Evolutionary conservation across 2,329 filamentous ascomycete genomes (phyloP), one percentile per base, ranked within the genome.

Genomic region (Tolypocladium album): DNA sequence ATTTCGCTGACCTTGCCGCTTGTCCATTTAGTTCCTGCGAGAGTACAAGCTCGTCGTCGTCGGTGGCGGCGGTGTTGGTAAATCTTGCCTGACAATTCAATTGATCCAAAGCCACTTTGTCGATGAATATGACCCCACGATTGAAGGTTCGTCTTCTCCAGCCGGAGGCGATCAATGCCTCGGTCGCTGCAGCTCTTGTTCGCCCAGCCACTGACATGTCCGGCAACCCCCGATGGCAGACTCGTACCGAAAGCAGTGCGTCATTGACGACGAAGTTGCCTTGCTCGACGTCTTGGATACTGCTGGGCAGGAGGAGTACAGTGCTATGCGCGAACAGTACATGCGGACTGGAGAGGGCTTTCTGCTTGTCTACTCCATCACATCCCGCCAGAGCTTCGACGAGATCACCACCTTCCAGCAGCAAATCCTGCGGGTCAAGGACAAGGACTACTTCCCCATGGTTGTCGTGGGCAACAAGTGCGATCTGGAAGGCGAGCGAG

Each of bases 381-480:
- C 90, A 60, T 97, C 93, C 71, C 86, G 92, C 71, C 92, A 97
- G 78, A 96, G 90, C 70, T 97, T 97, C 71, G 93, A 99, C 74
- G 94, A 99, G 80, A 97, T 99, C 76, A 89, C 92, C 78, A 96
- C 92, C 56, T 97, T 97, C 79, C 92, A 97, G 78, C 92, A 97
- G 82, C 94, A 99, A 78, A 99, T 99, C 73, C 82, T 99, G 68
- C 82, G 94, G 68, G 94, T 99, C 70, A 99, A 99, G 84, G 94
- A 97, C 81, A 97, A 96, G 85, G 94, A 99, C 78, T 96, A 97
- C 76, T 99, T 99, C 81, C 94, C 94, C 68, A 97, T 99, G 81
- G 96, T 97, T 61, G 90, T 99, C 55, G 94, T 97, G 50, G 94
- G 92, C 69, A 99, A 99, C 85, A 99, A 99, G 83, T 97, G 93